Base-by-base conservation (phyloP, 257 asterid species). In the Jacaranda mimosifolia region DNA sequence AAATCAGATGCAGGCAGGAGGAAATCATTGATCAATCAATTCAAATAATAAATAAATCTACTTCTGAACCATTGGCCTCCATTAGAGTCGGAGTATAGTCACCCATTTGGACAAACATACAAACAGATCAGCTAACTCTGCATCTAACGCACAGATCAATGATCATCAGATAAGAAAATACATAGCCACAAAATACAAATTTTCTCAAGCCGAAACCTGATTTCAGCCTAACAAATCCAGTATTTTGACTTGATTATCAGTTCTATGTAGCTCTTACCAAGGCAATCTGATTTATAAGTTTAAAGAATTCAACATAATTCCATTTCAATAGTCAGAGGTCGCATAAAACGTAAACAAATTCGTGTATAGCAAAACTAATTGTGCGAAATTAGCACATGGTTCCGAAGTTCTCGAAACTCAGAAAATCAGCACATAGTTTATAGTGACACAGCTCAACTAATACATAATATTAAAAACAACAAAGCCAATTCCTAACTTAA, bases 381-480 rank as follows among this genome's bases (percentile, higher is more conserved):
- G 4, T 7, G 68, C 35, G 56, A 73, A 48, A 49, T 78, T 48
- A 71, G 53, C 63, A 65, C 46, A 39, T 4, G 12, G 65, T 57
- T 64, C 17, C 18, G 45, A 15, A 18, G 32, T 32, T 17, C 43
- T 52, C 40, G 2, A 60, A 62, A 51, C 63, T 73, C 63, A 69
- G 60, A 53, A 70, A 69, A 43, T 62, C 79, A 78, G 68, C 67
- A 69, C 13, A 81, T 10, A 11, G 1, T 72, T 26, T 26, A 26
- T 26, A 26, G 32, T 26, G 32, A 26, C 32, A 19, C 21, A 68
- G 68, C 56, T 45, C 58, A 83, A 68, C 18, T 11, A 53, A 40
- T 52, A 12, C 49, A 46, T 3, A 60, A 48, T 38, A 49, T 19
- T 38, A 18, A 68, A 62, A 12, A 8, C 10, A 51, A 48, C 13